Evolutionary conservation across 2,329 filamentous ascomycete species (phyloP).

Genomic region (Cladosporium sp.): DNA sequence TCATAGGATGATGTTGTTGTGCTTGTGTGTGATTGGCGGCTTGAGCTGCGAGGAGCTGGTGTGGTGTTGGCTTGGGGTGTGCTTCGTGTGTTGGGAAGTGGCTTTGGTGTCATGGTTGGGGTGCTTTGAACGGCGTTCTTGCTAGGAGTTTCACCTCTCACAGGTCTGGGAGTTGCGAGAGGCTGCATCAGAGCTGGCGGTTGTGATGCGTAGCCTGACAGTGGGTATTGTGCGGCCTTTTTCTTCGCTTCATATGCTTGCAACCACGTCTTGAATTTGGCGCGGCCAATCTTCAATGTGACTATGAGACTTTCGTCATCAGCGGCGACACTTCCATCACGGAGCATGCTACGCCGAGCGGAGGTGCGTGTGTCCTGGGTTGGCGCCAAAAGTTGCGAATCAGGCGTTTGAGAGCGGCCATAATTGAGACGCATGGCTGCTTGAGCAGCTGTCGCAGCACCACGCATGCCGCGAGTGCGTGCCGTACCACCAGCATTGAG

Average conservation of each 20-base stretch:
- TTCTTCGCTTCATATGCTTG: conserved; percentile 34
- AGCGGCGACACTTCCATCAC: conserved; percentile 76
- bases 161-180: neutral
- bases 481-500: conserved; percentile 63
- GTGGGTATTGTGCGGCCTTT: conserved; percentile 28
- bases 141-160: conserved; percentile 13
- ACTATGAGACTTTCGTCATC: conserved; percentile 66
- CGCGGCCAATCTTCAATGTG: conserved; percentile 67
- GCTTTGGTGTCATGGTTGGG: conserved; percentile 24
- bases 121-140: conserved; percentile 22
- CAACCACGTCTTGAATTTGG: conserved; percentile 65
- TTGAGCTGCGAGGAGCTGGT: conserved; percentile 6
- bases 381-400: conserved; percentile 57
- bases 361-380: conserved; percentile 71
- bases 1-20: conserved; percentile 26
- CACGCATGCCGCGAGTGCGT: conserved; percentile 81
- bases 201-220: conserved; percentile 32
- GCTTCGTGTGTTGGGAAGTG: conserved; percentile 19
- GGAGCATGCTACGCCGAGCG: conserved; percentile 54
- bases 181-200: conserved; percentile 16
- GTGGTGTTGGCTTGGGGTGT: conserved; percentile 27
- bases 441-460: conserved; percentile 79
- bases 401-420: conserved; percentile 84
- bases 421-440: conserved; percentile 73
- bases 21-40: conserved; percentile 12